Base-by-base conservation (phyloP, 257 asterid species). In the Anisodus acutangulus region DNA sequence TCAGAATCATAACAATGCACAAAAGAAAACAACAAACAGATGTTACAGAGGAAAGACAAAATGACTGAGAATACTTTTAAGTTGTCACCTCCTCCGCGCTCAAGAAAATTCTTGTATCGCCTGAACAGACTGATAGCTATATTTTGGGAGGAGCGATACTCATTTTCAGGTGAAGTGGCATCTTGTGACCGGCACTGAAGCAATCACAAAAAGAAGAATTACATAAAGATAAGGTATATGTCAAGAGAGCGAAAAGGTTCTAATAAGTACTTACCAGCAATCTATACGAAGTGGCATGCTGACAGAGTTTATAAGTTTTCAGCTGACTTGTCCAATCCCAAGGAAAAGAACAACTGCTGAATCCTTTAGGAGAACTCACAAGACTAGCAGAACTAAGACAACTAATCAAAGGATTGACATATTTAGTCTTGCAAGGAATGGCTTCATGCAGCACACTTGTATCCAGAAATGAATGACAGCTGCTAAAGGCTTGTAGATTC, bases 1-100 rank as follows among this genome's bases (percentile, higher is more conserved):
- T 82, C 78, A 85, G 68, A 72, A 83, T 60, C 80, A 85, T 22
- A 85, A 85, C 67, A 78, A 47, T 66, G 82, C 22, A 85, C 45
- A 22, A 67, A 68, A 26, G 12, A 82, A 31, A 71, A 69, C 53
- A 83, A 31, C 79, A 86, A 57, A 45, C 26, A 76, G 53, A 85
- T 4, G 47, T 55, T 47, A 57, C 11, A 31, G 51, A 85, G 62
- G 80, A 79, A 58, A 9, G 86, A 74, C 84, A 15, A 74, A 87
- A 85, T 53, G 11, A 86, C 83, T 78, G 84, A 85, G 86, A 83
- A 84, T 94, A 95, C 99, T 90, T 94, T 94, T 87, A 95, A 88
- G 94, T 93, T 91, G 94, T 95, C 98, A 89, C 97, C 98, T 89
- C 98, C 99, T 89, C 99, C 99, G 62, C 98, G 98, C 89, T 95